phyloP scores from a whole-genome alignment of 192 early-diverging fungal genomes.

The Rhizophagus clarus region DNA sequence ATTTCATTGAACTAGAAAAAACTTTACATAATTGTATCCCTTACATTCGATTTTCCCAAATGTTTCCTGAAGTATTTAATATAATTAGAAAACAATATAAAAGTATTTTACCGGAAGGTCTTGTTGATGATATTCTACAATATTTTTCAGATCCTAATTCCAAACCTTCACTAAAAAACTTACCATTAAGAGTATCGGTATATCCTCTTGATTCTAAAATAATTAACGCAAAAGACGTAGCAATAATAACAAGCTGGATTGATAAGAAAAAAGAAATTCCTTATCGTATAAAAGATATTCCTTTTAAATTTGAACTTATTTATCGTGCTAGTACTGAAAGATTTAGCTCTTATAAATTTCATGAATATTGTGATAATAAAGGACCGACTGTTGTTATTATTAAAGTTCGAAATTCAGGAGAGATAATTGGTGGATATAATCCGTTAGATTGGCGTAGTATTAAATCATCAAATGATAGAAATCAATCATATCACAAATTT shows the following conservation, averaged over 20 bases:
- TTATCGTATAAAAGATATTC: not conserved
- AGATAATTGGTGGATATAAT: slow-evolving; percentile 8
- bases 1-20: not conserved
- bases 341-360: not conserved
- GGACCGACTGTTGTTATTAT: not conserved
- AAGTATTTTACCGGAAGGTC: not conserved
- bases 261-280: not conserved
- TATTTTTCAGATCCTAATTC: not conserved
- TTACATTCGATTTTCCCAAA: not conserved
- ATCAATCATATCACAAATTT: too few relatives aligned
- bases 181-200: not conserved
- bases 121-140: not conserved
- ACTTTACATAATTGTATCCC: not conserved
- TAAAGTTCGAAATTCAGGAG: not conserved
- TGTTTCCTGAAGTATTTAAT: too few relatives aligned
- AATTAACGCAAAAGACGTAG: not conserved
- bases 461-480: not conserved
- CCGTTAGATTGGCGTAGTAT: not conserved
- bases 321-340: not conserved
- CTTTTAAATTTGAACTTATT: not conserved
- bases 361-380: not conserved
- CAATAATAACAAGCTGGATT: slow-evolving; percentile 2
- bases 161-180: not conserved
- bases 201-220: not conserved
- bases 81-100: too few relatives aligned